Percentiles rank a stretch among this genome's conserved stretches.
These are phyloP conservation scores for Zancudomyces culisetae DNA, from an alignment of 371 early-diverging fungal genomes.

Conservation along the genomic window DNA sequence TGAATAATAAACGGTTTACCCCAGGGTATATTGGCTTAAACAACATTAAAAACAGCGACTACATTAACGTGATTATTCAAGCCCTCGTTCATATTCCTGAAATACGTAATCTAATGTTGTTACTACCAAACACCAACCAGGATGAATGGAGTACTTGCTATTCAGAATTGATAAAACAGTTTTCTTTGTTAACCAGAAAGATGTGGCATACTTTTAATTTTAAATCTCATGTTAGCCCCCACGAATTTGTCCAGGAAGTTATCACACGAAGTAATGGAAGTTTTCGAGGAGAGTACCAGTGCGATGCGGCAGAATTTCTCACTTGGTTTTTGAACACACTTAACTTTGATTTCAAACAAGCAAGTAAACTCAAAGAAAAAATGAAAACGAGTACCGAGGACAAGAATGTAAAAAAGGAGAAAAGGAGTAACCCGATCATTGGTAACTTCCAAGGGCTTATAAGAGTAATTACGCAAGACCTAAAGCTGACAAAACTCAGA, in stretches of 20 bases:
- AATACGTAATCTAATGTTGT: slow-evolving; percentile 58
- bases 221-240: slow-evolving; percentile 91
- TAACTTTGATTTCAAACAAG: slow-evolving; percentile 67
- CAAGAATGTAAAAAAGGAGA: slow-evolving; percentile 59
- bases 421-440: slow-evolving; percentile 56
- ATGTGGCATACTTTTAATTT: slow-evolving; percentile 90
- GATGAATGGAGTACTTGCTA: slow-evolving; percentile 29
- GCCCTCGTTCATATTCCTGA: slow-evolving; percentile 74
- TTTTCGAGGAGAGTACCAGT: slow-evolving; percentile 62
- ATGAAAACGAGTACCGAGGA: too few species aligned
- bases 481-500: slow-evolving; percentile 24
- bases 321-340: slow-evolving; percentile 86
- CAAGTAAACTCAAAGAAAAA: too few species aligned
- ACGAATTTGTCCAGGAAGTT: slow-evolving; percentile 88
- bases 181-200: slow-evolving; percentile 65
- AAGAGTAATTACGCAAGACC: slow-evolving; percentile 39
- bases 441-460: slow-evolving; percentile 73
- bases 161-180: slow-evolving; percentile 45
- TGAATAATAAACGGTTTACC: slow-evolving; percentile 67
- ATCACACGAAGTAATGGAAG: slow-evolving; percentile 59
- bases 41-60: slow-evolving; percentile 90
- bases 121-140: slow-evolving; percentile 29
- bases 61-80: slow-evolving; percentile 85
- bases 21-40: slow-evolving; percentile 91
- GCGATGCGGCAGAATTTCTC: slow-evolving; percentile 77